A percentile compares a stretch with the other conserved stretches of the same genome.
Conservation (phyloP, 371 early-diverging fungal genomes). For the Circinella minor region DNA sequence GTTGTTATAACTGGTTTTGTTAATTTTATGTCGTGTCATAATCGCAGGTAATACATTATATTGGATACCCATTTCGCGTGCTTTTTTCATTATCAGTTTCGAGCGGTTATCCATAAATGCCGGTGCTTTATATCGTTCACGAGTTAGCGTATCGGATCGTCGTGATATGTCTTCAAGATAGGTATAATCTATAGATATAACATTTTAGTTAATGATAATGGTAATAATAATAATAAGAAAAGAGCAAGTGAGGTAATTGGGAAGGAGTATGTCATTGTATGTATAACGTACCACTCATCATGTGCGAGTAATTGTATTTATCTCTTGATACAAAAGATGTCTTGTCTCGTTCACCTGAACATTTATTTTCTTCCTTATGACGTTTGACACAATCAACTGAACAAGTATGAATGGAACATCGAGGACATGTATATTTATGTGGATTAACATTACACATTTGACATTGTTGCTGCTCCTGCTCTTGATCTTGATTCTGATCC, state of each 20-base stretch:
- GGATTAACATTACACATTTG: slow-evolving; percentile 35
- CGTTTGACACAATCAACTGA: slow-evolving; percentile 67
- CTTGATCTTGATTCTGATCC: neutral
- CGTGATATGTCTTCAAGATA: slow-evolving; percentile 50
- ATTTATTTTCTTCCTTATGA: slow-evolving; percentile 62
- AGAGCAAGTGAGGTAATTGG: too few species aligned
- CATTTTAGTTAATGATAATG: too few species aligned
- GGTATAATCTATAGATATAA: slow-evolving; percentile 38
- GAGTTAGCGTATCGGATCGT: slow-evolving; percentile 39
- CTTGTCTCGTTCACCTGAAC: slow-evolving; percentile 69
- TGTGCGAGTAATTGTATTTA: slow-evolving; percentile 56
- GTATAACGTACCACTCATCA: slow-evolving; percentile 68
- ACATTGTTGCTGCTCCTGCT: neutral
- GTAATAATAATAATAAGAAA: neutral
- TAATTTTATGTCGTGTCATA: slow-evolving; percentile 41
- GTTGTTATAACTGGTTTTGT: slow-evolving; percentile 40
- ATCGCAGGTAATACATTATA: slow-evolving; percentile 35
- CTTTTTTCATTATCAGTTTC: slow-evolving; percentile 24
- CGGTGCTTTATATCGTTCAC: slow-evolving; percentile 27
- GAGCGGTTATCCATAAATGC: slow-evolving; percentile 11
- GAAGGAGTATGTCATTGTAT: too few species aligned
- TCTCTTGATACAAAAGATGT: slow-evolving; percentile 60
- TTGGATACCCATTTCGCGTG: slow-evolving; percentile 29
- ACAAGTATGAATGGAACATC: slow-evolving; percentile 65
- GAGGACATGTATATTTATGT: slow-evolving; percentile 75